These are phyloP conservation scores for Diaporthe citriasiana DNA, from an alignment of 2,329 filamentous ascomycete species.

Conservation along the genomic window DNA sequence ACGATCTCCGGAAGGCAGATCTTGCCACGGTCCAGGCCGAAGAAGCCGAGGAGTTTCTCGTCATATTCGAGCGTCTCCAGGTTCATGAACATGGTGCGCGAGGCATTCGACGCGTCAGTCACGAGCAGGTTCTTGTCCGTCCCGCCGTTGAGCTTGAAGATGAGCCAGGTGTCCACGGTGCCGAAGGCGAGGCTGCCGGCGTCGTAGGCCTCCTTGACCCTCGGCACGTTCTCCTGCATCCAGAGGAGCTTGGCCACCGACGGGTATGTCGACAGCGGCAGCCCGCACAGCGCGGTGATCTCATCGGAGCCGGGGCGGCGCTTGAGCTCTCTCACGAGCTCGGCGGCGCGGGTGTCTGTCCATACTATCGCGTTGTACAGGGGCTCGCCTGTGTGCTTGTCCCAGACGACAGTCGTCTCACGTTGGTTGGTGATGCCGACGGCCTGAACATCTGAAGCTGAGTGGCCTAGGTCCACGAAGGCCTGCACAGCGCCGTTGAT, in stretches of 20 bases:
- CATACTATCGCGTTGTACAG: slow-evolving; percentile 90
- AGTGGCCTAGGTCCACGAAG: slow-evolving; percentile 78
- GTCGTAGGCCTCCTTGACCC: slow-evolving; percentile 81
- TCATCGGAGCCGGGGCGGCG: slow-evolving; percentile 75
- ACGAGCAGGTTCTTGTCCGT: slow-evolving; percentile 76
- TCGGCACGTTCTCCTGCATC: slow-evolving; percentile 80
- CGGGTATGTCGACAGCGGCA: slow-evolving; percentile 90
- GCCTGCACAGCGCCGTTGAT: slow-evolving; percentile 81
- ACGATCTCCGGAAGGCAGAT: slow-evolving; percentile 84
- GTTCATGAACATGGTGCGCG: slow-evolving; percentile 96
- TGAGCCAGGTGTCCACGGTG: slow-evolving; percentile 89
- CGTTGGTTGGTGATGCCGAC: slow-evolving; percentile 93
- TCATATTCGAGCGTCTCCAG: slow-evolving; percentile 85
- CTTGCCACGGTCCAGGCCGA: slow-evolving; percentile 77
- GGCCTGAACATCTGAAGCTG: slow-evolving; percentile 76
- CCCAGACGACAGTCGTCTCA: slow-evolving; percentile 90
- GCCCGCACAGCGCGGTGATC: slow-evolving; percentile 79
- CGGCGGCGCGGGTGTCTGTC: slow-evolving; percentile 85
- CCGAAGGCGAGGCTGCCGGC: slow-evolving; percentile 84
- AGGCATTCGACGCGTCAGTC: slow-evolving; percentile 90
- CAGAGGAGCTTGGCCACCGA: slow-evolving; percentile 89
- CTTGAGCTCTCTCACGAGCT: slow-evolving; percentile 83
- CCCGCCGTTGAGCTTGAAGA: slow-evolving; percentile 87
- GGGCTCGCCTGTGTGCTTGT: slow-evolving; percentile 82
- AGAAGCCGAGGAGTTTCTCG: slow-evolving; percentile 82